Base-by-base conservation (phyloP, 108 stramenopile species). In the Nitzschia inconspicua region DNA sequence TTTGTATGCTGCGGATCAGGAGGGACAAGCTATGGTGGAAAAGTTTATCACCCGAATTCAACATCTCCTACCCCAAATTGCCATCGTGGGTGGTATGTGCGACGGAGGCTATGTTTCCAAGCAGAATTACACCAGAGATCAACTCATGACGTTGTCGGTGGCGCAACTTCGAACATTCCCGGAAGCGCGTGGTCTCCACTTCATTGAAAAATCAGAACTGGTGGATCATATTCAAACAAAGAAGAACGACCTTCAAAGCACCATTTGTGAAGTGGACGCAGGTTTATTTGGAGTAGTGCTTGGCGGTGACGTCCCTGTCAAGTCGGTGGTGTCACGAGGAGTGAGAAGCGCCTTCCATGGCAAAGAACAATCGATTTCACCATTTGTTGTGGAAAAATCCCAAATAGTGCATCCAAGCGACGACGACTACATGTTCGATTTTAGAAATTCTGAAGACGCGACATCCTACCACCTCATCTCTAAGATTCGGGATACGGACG, bases 1-100 rank as follows among this genome's bases (percentile, higher is more conserved):
- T 40, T 51, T 83, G 22, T 78, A 76, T 60, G 74, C 54, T 3
- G 59, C 56, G 41, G 82, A 75, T 16, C 16, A 30, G 22, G n/a
- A n/a, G n/a, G 49, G 65, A 7, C 26, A 28, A 11, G 29, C 47
- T 11, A 10, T 35, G 3, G 35, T 55, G 19, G 77, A 76, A 46
- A 10, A 14, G 9, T 63, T 78, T 57, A 50, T 76, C 14, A 5
- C 13, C 3, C 3, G 16, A 14, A 19, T 78, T 24, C 82, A 83
- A 57, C 0, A 10, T 4, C 23, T 18, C 1, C 44, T 66, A 25
- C 77, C 82, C 13, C 34, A 65, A 20, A 53, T 57, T 11, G 64
- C 75, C 0, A 83, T 83, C 60, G 77, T 78, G 4, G 82, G 82
- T 39, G 82, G 82, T 18, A 63, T 76, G 22, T 76, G 75, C 34